Percentiles rank a stretch among this genome's conserved stretches.
Conservation (phyloP, 2,329 filamentous ascomycete species). For the Penicillium sclerotigenum region DNA sequence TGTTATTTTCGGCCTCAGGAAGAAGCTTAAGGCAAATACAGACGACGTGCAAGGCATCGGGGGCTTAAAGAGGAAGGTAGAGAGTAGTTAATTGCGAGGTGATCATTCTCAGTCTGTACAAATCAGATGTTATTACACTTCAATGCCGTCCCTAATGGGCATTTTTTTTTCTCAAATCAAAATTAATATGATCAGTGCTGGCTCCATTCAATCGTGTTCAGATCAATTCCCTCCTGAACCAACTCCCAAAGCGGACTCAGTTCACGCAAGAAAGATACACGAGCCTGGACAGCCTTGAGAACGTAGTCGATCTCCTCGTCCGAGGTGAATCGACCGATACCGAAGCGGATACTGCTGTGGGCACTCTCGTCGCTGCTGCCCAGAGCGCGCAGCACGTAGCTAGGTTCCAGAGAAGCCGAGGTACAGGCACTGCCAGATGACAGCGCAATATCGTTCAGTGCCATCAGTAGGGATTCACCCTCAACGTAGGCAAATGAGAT, state of each 20-base stretch:
- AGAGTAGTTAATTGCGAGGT: constrained; percentile 3
- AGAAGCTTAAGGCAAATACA: no score
- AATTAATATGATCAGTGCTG: constrained; percentile 67
- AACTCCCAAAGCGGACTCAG: constrained; percentile 95
- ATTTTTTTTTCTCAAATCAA: constrained; percentile 19
- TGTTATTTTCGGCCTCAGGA: no score
- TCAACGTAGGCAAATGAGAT: constrained; percentile 98
- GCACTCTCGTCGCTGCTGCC: constrained; percentile 97
- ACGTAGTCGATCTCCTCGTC: constrained; percentile 97
- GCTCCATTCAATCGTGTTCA: constrained; percentile 97
- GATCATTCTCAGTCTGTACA: constrained; percentile 27
- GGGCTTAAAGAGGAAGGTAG: neutral
- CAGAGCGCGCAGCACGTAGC: constrained; percentile 89
- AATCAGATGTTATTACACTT: constrained; percentile 23
- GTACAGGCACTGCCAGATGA: constrained; percentile 97
- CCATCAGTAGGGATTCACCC: constrained; percentile 96
- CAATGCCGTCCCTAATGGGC: constrained; percentile 18
- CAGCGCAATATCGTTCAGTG: constrained; percentile 93
- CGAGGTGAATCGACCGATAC: constrained; percentile 94
- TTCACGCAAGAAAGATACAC: constrained; percentile 89
- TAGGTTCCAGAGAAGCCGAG: constrained; percentile 91
- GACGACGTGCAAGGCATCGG: neutral
- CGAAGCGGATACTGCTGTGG: constrained; percentile 96
- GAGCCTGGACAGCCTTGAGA: constrained; percentile 83
- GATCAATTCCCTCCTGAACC: constrained; percentile 91